A percentile compares a stretch with the other conserved stretches of the same genome.
Evolutionary conservation across 352 stramenopile species (phyloP).

Genomic region (Peronospora destructor): DNA sequence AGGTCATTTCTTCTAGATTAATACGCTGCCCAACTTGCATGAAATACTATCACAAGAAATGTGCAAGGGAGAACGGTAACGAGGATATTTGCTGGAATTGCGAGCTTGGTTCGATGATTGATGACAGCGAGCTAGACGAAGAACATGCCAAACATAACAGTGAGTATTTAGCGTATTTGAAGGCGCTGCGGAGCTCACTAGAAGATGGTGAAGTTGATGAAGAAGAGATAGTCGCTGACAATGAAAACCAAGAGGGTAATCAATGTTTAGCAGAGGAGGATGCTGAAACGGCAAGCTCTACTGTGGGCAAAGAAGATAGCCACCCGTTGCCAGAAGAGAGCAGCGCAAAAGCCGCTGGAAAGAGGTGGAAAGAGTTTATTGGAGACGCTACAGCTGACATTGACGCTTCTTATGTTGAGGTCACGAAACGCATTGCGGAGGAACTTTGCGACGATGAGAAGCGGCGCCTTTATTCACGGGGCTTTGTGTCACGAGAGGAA

Average conservation of each 20-base stretch:
- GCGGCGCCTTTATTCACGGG: conserved; percentile 39
- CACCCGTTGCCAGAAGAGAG: conserved; percentile 17
- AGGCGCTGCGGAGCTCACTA: conserved; percentile 30
- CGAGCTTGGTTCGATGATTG: conserved; percentile 64
- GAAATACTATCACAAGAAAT: conserved; percentile 70
- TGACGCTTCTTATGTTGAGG: conserved; percentile 36
- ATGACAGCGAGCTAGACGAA: conserved; percentile 65
- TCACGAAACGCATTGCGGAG: conserved; percentile 44
- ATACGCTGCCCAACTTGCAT: conserved; percentile 40
- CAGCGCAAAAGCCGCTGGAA: conserved; percentile 25
- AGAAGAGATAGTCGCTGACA: conserved; percentile 1
- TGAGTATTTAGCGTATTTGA: conserved; percentile 46
- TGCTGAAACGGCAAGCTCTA: conserved; percentile 5
- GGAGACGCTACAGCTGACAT: conserved; percentile 47
- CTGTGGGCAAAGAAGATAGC: conserved; percentile 10
- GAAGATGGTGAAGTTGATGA: conserved; percentile 8
- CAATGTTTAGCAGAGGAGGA: conserved; percentile 12
- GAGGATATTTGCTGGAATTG: conserved; percentile 72
- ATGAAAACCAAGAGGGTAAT: conserved; percentile 6
- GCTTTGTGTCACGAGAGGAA: conserved; percentile 52
- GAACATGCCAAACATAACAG: conserved; percentile 35
- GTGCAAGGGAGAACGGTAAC: conserved; percentile 62
- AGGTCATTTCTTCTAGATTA: conserved; percentile 28
- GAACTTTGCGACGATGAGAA: conserved; percentile 42
- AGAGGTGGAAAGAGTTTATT: conserved; percentile 59